phyloP scores from a whole-genome alignment of 2,329 filamentous ascomycete genomes.

The Cladosporium sp. region DNA sequence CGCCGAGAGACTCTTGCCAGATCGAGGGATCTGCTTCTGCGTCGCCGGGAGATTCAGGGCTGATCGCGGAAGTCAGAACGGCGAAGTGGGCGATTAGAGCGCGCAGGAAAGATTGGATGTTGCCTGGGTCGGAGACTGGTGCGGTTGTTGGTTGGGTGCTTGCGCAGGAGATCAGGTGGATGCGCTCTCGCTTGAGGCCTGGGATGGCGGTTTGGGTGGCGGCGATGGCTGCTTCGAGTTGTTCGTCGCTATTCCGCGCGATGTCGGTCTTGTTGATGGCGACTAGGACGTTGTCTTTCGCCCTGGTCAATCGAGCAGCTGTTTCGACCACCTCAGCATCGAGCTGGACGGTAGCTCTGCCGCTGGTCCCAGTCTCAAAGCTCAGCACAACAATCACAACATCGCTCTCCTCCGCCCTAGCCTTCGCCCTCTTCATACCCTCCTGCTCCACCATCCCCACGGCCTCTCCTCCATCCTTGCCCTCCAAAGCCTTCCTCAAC shows the following conservation, averaged over 20 bases:
- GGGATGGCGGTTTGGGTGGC: conserved; percentile 44
- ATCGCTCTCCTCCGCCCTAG: conserved; percentile 79
- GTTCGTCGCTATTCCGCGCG: conserved; percentile 38
- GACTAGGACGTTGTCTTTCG: conserved; percentile 57
- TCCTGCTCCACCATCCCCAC: conserved; percentile 82
- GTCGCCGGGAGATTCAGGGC: conserved; percentile 33
- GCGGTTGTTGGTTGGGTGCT: conserved; percentile 36
- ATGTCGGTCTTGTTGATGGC: conserved; percentile 63
- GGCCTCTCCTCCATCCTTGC: conserved; percentile 16
- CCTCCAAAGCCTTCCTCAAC: conserved; percentile 52
- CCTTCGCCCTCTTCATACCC: conserved; percentile 82
- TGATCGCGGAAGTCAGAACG: conserved; percentile 61
- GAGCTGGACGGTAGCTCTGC: conserved; percentile 28
- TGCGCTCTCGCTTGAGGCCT: conserved; percentile 44
- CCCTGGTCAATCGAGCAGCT: conserved; percentile 50
- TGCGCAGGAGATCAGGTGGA: conserved; percentile 69
- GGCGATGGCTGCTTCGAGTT: conserved; percentile 22
- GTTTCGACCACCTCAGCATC: conserved; percentile 60
- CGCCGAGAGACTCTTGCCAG: conserved; percentile 81
- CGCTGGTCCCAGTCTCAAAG: conserved; percentile 56
- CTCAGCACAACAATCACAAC: conserved; percentile 80
- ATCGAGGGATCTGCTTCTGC: conserved; percentile 59
- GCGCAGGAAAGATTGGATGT: conserved; percentile 68
- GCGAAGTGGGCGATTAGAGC: conserved; percentile 68
- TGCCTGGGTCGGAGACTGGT: conserved; percentile 59